Evolutionary conservation across 208 protist species (phyloP).

Genomic region (Sergeia podlipaevii): DNA sequence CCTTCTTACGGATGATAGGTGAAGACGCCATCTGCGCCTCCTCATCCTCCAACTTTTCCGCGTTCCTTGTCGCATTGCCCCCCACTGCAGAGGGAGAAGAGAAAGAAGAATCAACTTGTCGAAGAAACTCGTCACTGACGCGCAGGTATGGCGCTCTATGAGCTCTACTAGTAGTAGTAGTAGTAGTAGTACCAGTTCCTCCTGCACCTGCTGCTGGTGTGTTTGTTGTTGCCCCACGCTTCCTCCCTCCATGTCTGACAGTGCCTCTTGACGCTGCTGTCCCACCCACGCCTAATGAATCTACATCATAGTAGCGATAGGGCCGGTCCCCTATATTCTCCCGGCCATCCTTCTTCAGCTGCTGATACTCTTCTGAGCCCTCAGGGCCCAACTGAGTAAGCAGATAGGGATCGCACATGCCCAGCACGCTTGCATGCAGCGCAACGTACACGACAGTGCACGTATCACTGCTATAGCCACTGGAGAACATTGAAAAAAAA

Average conservation of each 20-base stretch:
- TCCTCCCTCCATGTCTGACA: not conserved
- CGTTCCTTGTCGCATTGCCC: too few species aligned
- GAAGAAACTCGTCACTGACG: too few species aligned
- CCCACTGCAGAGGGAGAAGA: too few species aligned
- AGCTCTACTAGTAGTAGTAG: too few species aligned
- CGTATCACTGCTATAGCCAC: slow-evolving; percentile 32
- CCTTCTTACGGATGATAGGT: too few species aligned
- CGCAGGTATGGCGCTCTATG: too few species aligned
- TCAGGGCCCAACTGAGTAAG: slow-evolving; percentile 30
- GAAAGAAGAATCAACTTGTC: too few species aligned
- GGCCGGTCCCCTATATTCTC: not conserved
- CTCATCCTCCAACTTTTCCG: not conserved
- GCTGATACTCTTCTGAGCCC: too few species aligned
- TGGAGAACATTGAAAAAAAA: slow-evolving; percentile 25
- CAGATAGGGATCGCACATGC: slow-evolving; percentile 55
- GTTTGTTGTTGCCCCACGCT: not conserved
- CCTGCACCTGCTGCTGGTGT: not conserved
- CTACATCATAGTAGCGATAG: not conserved
- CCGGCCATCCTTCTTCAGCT: too few species aligned
- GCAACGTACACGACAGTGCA: slow-evolving; percentile 62
- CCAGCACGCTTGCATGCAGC: slow-evolving; percentile 61
- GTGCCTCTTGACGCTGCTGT: not conserved
- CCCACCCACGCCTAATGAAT: not conserved
- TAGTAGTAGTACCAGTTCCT: too few species aligned
- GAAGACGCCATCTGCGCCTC: not conserved